Evolutionary conservation across 176 grass and related monocot species (phyloP).

Genomic region (Luzula sylvatica): DNA sequence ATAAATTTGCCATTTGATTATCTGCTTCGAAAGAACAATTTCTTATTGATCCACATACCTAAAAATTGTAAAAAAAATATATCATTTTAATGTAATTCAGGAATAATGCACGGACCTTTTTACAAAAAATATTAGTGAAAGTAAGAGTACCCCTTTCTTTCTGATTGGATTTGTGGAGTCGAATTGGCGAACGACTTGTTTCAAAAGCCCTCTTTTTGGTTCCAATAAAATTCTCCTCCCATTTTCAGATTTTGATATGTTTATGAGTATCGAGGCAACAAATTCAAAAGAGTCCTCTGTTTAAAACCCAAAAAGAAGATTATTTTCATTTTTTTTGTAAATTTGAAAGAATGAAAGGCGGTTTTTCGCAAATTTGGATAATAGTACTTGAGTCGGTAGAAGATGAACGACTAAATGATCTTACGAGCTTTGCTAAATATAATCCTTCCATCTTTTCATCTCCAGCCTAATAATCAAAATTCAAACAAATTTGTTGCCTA

Average conservation of each 20-base stretch:
- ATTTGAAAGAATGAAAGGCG: not conserved
- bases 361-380: not conserved
- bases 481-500: not conserved
- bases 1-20: constrained; percentile 73
- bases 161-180: constrained; percentile 92
- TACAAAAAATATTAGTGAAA: too few species aligned
- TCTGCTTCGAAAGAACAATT: constrained; percentile 99
- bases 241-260: constrained; percentile 85
- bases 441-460: constrained; percentile 92
- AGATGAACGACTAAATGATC: constrained; percentile 79
- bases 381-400: constrained; percentile 3
- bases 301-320: constrained; percentile 7
- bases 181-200: constrained; percentile 72
- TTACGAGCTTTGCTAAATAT: constrained; percentile 74
- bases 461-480: constrained; percentile 47
- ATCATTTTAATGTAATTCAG: not conserved
- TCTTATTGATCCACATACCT: constrained; percentile 81
- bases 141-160: constrained; percentile 76
- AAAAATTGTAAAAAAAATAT: constrained; percentile 2
- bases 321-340: too few species aligned
- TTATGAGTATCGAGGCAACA: constrained; percentile 79
- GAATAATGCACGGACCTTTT: too few species aligned
- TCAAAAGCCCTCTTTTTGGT: constrained; percentile 71
- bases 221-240: constrained; percentile 83
- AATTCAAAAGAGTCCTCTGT: constrained; percentile 78